Evolutionary conservation across 306 rosid genomes (phyloP).

Genomic region (Prinsepia uniflora): DNA sequence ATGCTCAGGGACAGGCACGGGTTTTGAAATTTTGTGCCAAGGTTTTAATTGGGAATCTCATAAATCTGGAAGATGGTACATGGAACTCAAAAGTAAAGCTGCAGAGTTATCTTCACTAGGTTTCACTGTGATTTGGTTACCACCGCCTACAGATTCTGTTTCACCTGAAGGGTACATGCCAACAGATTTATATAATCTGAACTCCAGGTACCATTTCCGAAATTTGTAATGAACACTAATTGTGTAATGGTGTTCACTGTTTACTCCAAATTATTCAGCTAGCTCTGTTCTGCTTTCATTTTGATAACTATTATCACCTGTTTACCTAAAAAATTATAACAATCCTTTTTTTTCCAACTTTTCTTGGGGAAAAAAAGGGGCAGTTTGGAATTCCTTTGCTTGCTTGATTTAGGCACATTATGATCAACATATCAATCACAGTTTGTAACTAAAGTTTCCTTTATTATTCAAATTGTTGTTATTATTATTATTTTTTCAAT

Average conservation of each 20-base stretch:
- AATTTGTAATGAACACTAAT: background rate
- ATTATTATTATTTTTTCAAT: too few species aligned
- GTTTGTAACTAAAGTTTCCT: background rate
- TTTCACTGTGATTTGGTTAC: slow-evolving; percentile 87
- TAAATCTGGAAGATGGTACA: slow-evolving; percentile 88
- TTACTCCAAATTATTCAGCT: background rate
- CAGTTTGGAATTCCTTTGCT: slow-evolving; percentile 1
- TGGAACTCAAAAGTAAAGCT: slow-evolving; percentile 71
- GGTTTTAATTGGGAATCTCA: slow-evolving; percentile 98
- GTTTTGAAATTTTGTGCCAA: slow-evolving; percentile 90
- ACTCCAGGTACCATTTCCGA: slow-evolving; percentile 59
- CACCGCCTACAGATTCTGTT: slow-evolving; percentile 97
- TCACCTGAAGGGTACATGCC: slow-evolving; percentile 99
- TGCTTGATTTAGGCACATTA: background rate
- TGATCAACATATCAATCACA: background rate
- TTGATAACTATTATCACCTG: background rate
- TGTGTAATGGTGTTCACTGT: background rate
- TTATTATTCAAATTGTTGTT: background rate
- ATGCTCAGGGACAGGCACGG: slow-evolving; percentile 74
- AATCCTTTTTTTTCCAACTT: background rate
- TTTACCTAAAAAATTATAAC: background rate
- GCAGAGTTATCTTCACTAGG: slow-evolving; percentile 68
- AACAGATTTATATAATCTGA: slow-evolving; percentile 79
- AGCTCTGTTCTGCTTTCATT: background rate
- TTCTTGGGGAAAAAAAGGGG: background rate